Evolutionary conservation across 257 asterid genomes (phyloP), one percentile per base, ranked within the genome.

Genomic region (Przewalskia tangutica): DNA sequence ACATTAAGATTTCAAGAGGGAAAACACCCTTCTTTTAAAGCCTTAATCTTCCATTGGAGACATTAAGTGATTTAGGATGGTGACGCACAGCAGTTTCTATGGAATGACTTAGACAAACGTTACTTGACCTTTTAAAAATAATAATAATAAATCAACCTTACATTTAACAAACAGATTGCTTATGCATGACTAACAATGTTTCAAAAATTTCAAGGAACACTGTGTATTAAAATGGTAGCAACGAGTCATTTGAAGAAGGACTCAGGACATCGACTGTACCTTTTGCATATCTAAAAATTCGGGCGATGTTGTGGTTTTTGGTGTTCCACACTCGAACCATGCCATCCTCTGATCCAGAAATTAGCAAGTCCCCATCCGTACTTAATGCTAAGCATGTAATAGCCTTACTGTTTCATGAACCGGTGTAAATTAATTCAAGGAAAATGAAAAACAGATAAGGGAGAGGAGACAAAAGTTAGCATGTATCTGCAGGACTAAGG

Each of bases 331-430:
- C 92, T 84, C 97, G 91, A 83, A 95, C 81, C 93, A 90, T 87
- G 81, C 98, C 99, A 89, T 96, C 97, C 86, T 94, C 97, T 64
- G 98, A 92, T 80, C 98, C 98, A 87, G 97, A 93, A 59, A 90
- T 89, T 85, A 96, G 86, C 55, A 91, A 87, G 64, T 54, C 82
- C 34, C 98, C 97, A 83, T 93, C 97, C 83, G 85, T 89, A 82
- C 94, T 91, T 79, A 90, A 87, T 50, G 97, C 92, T 91, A 96
- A 87, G 93, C 97, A 91, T 77, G 98, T 94, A 80, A 96, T 89
- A 76, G 93, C 97, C 86, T 94, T 96, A 84, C 98, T 96, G 94
- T 87, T 83, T 66, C 88, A 90, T 55, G 87, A 67, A 84, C 51
- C 36, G 82, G 82, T 54, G 64, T 20, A 84, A 53, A 82, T 10